These are phyloP conservation scores for Erythrobasidium hasegawianum DNA, from an alignment of 1,284 basidiomycete species.

Conservation along the genomic window DNA sequence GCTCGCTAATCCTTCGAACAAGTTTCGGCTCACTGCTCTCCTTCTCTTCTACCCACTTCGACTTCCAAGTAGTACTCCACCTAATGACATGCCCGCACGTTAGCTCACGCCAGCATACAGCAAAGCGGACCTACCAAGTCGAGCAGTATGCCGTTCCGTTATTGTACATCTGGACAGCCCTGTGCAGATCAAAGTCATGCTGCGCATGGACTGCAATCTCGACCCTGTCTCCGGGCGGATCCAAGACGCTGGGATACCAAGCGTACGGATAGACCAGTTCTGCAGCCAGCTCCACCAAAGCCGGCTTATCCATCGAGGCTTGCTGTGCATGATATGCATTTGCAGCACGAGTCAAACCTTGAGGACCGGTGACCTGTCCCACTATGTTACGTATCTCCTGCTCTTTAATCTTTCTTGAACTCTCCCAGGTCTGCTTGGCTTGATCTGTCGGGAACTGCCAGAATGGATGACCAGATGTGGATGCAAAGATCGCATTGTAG, in stretches of 20 bases:
- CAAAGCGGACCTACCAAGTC: not conserved
- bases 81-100: no score
- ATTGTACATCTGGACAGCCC: not conserved
- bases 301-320: not conserved
- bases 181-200: not conserved
- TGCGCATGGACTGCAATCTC: not conserved
- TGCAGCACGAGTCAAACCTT: not conserved
- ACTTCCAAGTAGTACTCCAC: constrained; percentile 2
- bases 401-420: not conserved
- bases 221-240: not conserved
- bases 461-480: constrained; percentile 26
- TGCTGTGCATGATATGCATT: not conserved
- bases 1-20: no score
- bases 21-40: not conserved
- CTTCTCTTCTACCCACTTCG: constrained; percentile 4
- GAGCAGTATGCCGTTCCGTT: constrained; percentile 3
- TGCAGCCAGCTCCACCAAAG: not conserved
- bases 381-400: not conserved
- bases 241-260: constrained; percentile 4
- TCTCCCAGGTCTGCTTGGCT: not conserved
- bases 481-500: constrained; percentile 35
- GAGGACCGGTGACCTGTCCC: constrained; percentile 2
- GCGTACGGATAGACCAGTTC: constrained; percentile 4
- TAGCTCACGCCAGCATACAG: no score
- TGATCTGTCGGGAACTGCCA: constrained; percentile 4